Evolutionary conservation across 2,329 filamentous ascomycete genomes (phyloP), one percentile per base, ranked within the genome.

Genomic region (Fusarium sp.): DNA sequence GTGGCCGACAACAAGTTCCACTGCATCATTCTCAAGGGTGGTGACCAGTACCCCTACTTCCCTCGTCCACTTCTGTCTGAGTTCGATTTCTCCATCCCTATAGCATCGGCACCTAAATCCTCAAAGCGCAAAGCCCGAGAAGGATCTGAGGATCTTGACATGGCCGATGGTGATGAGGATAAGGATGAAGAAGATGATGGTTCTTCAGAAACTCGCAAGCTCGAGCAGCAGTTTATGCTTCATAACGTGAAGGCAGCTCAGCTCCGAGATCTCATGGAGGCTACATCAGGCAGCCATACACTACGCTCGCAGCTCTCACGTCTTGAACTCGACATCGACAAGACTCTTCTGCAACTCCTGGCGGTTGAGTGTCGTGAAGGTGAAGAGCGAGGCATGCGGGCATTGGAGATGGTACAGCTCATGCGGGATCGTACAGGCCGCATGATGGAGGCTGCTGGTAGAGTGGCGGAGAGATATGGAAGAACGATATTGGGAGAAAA

Each of bases 21-120:
- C 87, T 99, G 97, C 85, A 98, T 99, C 83, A 98, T 99, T 78
- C 91, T 99, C 79, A 99, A 99, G 84, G 96, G 96, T 72, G 93
- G 93, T 41, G 96, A 99, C 80, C 90, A 92, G 79, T 94, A 98
- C 79, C 95, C 96, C 1, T 98, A 96, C 85, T 98, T 96, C 84
- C 96, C 94, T 17, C 91, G 93, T 15, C 95, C 94, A 5, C 86
- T 98, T 42, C 91, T 99, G 41, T 95, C 92, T 47, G 96, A 99
- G 81, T 99, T 99, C 79, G 94, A 95, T 55, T 97, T 99, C 81
- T 90, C 92, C 48, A 89, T 99, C 24, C 96, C 97, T 1, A 85
- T 98, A 39, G 89, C 90, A 8, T 89, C 89, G 4, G 84, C 86
- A 0, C 80, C 76, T 44, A 83, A 77, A 74, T 79, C 70, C 71